These are phyloP conservation scores for Lyophyllum atratum DNA, from an alignment of 768 basidiomycete species.

Conservation along the genomic window DNA sequence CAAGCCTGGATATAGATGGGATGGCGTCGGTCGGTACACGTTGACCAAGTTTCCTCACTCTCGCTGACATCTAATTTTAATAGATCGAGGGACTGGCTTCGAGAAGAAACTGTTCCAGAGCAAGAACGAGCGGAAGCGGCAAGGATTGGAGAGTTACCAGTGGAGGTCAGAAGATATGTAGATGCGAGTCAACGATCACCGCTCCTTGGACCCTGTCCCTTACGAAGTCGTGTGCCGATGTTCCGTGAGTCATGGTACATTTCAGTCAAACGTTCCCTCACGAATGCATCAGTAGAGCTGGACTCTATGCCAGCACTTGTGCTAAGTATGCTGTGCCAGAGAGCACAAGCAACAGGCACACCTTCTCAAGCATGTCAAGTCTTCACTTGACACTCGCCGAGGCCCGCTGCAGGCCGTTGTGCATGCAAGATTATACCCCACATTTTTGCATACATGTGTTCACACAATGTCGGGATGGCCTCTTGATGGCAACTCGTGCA, in stretches of 20 bases:
- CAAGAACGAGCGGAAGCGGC: slow-evolving; percentile 73
- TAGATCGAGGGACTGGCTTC: slow-evolving; percentile 92
- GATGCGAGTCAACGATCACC: not conserved
- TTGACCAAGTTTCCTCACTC: not conserved
- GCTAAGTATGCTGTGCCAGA: not conserved
- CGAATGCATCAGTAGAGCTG: not conserved
- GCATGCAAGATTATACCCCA: no score
- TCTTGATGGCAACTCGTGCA: not conserved
- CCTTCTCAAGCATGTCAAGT: not conserved
- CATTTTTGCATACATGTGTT: no score
- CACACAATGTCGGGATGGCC: not conserved
- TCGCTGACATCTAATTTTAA: not conserved
- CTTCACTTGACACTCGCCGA: not conserved
- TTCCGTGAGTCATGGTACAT: slow-evolving; percentile 7
- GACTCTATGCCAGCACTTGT: not conserved
- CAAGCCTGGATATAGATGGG: slow-evolving; percentile 95
- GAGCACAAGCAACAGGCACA: not conserved
- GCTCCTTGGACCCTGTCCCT: not conserved
- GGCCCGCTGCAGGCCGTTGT: not conserved
- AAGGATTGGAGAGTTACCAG: slow-evolving; percentile 69
- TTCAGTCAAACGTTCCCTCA: not conserved
- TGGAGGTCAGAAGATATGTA: slow-evolving; percentile 97
- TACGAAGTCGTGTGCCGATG: not conserved
- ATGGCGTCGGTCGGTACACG: slow-evolving; percentile 81
- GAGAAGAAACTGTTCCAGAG: slow-evolving; percentile 91